Evolutionary conservation across 306 rosid genomes (phyloP), one percentile per base, ranked within the genome.

Genomic region (Gastrolobium villosum): DNA sequence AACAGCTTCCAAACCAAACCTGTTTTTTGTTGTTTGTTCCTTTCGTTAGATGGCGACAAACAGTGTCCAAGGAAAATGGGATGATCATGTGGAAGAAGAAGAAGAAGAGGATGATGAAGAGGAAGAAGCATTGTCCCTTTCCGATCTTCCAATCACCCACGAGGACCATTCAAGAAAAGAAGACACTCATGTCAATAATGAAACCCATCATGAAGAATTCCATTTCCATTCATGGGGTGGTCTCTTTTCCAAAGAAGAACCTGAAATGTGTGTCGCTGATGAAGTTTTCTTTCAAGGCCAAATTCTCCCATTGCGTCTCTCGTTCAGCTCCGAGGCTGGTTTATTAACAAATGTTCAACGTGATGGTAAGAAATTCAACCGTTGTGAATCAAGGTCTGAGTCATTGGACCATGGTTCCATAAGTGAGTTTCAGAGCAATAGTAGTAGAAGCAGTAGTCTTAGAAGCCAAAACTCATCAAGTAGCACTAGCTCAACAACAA

Each of bases 241-340:
- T 61, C 60, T 79, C 36, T 62, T 79, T 13, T 83, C 76, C 41
- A 35, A 78, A 6, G 86, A 73, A 6, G 86, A 73, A 6, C 69
- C 86, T 0, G 70, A 85, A 79, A 95, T 95, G 98, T 95, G 98
- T 14, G 82, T 76, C 0, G 99, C 99, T 0, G 99, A 95, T 39
- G 96, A 95, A 35, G 88, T 95, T 15, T 89, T 95, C 87, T 93
- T 88, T 55, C 77, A 78, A 63, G 99, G 99, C 7, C 91, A 89
- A 76, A 84, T 95, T 35, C 90, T 95, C 2, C 99, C 99, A 0
- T 72, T 85, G 3, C 92, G 88, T 3, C 78, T 61, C 76, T 86
- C 96, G 0, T 82, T 82, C 37, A 88, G 92, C 89, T 87, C 98
- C 4, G 84, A 85, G 1, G 50, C 67, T 15, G 81, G 87, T 31